Base-by-base conservation (phyloP, 164 flowering plant species). In the Macadamia tetraphylla region DNA sequence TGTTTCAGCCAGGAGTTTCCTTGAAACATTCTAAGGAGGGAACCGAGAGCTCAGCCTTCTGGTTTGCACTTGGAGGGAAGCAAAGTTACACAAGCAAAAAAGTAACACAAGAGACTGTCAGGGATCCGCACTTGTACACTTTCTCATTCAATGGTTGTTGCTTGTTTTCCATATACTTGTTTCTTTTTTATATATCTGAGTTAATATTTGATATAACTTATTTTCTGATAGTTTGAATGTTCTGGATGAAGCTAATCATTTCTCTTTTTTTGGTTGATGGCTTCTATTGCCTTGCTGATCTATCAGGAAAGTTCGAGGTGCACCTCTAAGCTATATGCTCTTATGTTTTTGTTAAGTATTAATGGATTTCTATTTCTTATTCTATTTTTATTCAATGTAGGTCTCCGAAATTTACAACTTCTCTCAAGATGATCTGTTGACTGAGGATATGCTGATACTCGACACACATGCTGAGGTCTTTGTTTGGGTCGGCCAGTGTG, bases 401-500 rank as follows among this genome's bases (percentile, higher is more conserved):
- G 88, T 88, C 63, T 84, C 89, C 63, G 99, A 95, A 83, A 79
- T 95, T 59, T 82, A 82, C 85, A 95, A 89, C 83, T 95, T 92
- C 59, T 81, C 88, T 55, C 99, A 95, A 81, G 99, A 95, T 82
- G 99, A 95, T 76, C 80, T 95, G 56, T 82, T 95, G 83, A 85
- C 99, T 0, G 99, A 95, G 82, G 99, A 95, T 74, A 79, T 91
- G 60, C 68, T 92, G 83, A 86, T 95, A 62, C 90, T 95, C 40
- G 98, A 93, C 77, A 88, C 99, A 62, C 96, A 82, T 81, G 96
- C 97, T 44, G 99, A 95, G 77, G 96, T 95, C 70, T 89, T 92
- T 84, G 87, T 91, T 59, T 95, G 99, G 99, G 85, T 92, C 81
- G 99, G 99, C 63, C 90, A 91, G 44, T 88, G 84, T 43, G 92